These are phyloP conservation scores for Psilocybe mexicana DNA, from an alignment of 1,284 basidiomycete species.

Conservation along the genomic window DNA sequence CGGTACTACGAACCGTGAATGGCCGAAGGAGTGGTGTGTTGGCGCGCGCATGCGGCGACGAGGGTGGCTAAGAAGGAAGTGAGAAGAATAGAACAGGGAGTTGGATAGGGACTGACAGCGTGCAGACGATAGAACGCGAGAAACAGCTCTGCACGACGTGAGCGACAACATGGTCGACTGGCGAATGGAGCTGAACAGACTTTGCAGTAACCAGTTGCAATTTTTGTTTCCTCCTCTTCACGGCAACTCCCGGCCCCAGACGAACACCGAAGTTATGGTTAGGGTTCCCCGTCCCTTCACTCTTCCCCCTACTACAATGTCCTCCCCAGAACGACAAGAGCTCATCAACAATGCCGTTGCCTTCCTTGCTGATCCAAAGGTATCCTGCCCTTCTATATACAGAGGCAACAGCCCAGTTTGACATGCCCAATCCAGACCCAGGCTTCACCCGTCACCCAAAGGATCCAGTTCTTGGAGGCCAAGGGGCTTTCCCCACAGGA, in stretches of 20 bases:
- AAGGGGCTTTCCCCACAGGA: conserved; percentile 87
- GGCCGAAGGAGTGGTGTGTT: conserved; percentile 28
- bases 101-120: conserved; percentile 42
- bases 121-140: conserved; percentile 48
- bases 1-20: conserved; percentile 27
- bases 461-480: conserved; percentile 91
- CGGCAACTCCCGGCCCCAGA: conserved; percentile 24
- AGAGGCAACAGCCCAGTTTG: not conserved
- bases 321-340: conserved; percentile 63
- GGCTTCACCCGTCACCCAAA: conserved; percentile 78
- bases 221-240: conserved; percentile 23
- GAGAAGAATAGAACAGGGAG: conserved; percentile 6
- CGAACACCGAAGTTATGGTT: conserved; percentile 19
- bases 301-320: conserved; percentile 34
- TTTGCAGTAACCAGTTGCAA: conserved; percentile 16
- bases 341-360: conserved; percentile 78
- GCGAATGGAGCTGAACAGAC: conserved; percentile 11
- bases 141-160: conserved; percentile 52
- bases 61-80: conserved; percentile 33
- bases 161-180: conserved; percentile 46
- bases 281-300: conserved; percentile 20
- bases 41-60: conserved; percentile 36
- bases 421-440: conserved; percentile 50
- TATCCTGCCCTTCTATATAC: conserved; percentile 23
- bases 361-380: conserved; percentile 80